phyloP scores from a whole-genome alignment of 2,329 filamentous ascomycete genomes.

The Trichophyton rubrum region DNA sequence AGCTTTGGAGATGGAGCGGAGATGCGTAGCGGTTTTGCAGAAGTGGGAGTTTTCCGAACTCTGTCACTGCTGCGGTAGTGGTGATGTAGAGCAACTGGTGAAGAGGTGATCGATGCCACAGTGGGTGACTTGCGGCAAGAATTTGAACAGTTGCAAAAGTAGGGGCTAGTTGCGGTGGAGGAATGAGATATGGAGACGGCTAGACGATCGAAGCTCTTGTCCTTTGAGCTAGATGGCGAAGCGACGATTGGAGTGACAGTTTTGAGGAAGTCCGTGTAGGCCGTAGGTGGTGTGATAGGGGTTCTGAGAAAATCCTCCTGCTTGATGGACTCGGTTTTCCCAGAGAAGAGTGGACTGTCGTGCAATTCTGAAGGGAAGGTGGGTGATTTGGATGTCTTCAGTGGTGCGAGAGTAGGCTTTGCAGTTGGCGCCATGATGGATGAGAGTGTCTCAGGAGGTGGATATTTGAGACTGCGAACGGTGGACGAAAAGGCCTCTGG shows the following conservation, averaged over 20 bases:
- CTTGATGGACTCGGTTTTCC: slow-evolving; percentile 53
- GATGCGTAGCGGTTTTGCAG: slow-evolving; percentile 54
- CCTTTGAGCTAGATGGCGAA: slow-evolving; percentile 46
- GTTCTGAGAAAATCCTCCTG: slow-evolving; percentile 58
- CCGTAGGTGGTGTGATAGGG: slow-evolving; percentile 77
- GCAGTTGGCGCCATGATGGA: slow-evolving; percentile 8
- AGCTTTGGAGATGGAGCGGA: slow-evolving; percentile 57
- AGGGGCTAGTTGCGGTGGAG: neutral
- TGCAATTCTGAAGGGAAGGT: slow-evolving; percentile 44
- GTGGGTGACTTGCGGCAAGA: slow-evolving; percentile 41
- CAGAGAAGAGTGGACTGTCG: slow-evolving; percentile 38
- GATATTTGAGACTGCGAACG: neutral
- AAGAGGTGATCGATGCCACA: slow-evolving; percentile 32
- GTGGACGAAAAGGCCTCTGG: neutral
- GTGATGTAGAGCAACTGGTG: slow-evolving; percentile 26
- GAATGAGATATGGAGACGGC: slow-evolving; percentile 13
- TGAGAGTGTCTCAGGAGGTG: neutral
- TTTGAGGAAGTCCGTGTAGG: slow-evolving; percentile 89
- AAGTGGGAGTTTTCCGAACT: slow-evolving; percentile 47
- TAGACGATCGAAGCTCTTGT: slow-evolving; percentile 20
- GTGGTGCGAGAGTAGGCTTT: slow-evolving; percentile 10
- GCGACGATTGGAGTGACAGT: slow-evolving; percentile 58
- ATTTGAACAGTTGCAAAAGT: slow-evolving; percentile 25
- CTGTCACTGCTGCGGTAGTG: slow-evolving; percentile 26
- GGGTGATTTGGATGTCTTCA: slow-evolving; percentile 32